Evolutionary conservation across 768 basidiomycete species (phyloP).

Genomic region (Leccinum rimulosum): DNA sequence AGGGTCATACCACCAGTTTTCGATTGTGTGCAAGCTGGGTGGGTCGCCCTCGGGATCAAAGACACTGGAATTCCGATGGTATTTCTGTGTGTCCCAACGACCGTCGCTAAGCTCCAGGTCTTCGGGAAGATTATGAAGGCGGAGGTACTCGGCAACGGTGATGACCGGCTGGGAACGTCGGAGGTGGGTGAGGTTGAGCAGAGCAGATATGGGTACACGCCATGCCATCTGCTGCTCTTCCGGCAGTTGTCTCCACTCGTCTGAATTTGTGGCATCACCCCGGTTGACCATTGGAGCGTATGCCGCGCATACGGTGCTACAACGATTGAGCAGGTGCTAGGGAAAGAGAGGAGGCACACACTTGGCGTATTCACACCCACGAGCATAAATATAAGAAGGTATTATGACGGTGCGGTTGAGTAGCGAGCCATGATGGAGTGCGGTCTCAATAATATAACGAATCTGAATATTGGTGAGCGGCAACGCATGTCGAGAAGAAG

Average conservation of each 20-base stretch:
- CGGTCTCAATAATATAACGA: conserved; percentile 48
- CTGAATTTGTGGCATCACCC: conserved; percentile 39
- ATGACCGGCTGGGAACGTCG: conserved; percentile 38
- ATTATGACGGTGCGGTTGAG: conserved; percentile 44
- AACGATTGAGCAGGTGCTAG: background rate
- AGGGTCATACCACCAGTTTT: conserved; percentile 43
- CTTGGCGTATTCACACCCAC: conserved; percentile 38
- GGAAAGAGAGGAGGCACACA: conserved; percentile 6
- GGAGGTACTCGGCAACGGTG: conserved; percentile 42
- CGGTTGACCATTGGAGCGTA: conserved; percentile 45
- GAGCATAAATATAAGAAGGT: conserved; percentile 46
- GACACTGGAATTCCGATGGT: conserved; percentile 30
- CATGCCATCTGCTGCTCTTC: conserved; percentile 36
- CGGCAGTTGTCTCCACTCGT: conserved; percentile 42
- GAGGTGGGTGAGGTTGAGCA: conserved; percentile 43
- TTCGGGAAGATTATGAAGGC: conserved; percentile 36
- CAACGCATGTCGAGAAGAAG: background rate
- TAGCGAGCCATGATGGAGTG: conserved; percentile 41
- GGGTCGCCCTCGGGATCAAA: conserved; percentile 20
- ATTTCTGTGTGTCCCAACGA: conserved; percentile 36
- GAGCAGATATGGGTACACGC: conserved; percentile 35
- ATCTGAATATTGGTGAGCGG: conserved; percentile 29
- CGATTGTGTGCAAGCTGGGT: conserved; percentile 34
- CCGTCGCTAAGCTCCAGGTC: conserved; percentile 37
- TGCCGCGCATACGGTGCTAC: conserved; percentile 36